A percentile compares a stretch with the other conserved stretches of the same genome.
phyloP scores from a whole-genome alignment of 257 asterid genomes.

The Solanum peruvianum region DNA sequence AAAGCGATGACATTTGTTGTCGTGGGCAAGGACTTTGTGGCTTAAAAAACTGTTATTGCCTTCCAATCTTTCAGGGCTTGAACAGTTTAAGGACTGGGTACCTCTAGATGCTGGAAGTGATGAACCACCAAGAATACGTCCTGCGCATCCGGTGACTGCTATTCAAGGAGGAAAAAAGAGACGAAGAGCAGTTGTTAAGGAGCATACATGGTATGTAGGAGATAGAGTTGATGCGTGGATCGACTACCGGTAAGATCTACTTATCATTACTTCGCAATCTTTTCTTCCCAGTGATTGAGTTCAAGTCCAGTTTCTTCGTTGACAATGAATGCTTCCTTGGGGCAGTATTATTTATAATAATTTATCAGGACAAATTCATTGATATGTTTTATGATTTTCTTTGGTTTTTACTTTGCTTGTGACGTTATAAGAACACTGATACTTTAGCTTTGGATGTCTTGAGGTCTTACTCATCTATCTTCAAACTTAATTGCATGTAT shows the following conservation, averaged over 20 bases:
- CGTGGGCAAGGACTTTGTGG: not conserved
- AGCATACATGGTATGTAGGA: slow-evolving; percentile 71
- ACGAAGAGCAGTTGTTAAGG: slow-evolving; percentile 61
- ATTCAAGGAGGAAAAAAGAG: slow-evolving; percentile 72
- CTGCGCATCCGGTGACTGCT: slow-evolving; percentile 53
- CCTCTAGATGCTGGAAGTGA: slow-evolving; percentile 50
- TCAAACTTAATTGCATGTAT: not conserved
- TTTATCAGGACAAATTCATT: not conserved
- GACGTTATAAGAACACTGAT: not conserved
- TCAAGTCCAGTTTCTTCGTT: not conserved
- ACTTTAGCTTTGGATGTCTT: not conserved
- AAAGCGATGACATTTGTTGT: not conserved
- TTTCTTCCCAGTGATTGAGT: not conserved
- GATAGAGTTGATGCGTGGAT: slow-evolving; percentile 87
- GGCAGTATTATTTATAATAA: not conserved
- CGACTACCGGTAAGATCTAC: slow-evolving; percentile 45
- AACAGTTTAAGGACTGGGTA: slow-evolving; percentile 74
- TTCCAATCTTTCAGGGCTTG: slow-evolving; percentile 23
- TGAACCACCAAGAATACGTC: slow-evolving; percentile 49
- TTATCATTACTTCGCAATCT: not conserved
- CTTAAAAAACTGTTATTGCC: not conserved
- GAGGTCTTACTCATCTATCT: not conserved
- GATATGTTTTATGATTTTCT: not conserved
- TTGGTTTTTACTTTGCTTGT: not conserved
- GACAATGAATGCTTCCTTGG: not conserved